phyloP scores from a whole-genome alignment of 2,329 filamentous ascomycete genomes.

The Rutstroemia sp. region DNA sequence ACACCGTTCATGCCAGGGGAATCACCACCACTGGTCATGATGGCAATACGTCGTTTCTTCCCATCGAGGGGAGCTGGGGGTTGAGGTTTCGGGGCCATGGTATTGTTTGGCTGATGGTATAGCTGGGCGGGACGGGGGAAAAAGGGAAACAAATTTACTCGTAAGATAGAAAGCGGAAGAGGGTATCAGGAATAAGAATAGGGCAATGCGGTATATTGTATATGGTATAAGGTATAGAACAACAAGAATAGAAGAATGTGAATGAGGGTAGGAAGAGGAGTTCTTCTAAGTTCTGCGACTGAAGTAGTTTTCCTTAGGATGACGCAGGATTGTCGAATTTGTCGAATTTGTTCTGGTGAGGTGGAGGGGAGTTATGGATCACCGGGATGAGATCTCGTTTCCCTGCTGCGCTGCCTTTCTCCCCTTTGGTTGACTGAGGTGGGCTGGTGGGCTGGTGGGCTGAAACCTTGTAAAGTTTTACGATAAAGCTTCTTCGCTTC shows the following conservation, averaged over 20 bases:
- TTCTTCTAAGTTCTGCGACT: background rate
- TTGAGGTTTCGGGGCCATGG: conserved; percentile 18
- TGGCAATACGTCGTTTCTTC: conserved; percentile 44
- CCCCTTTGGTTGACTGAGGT: background rate
- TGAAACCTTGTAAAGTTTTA: conserved; percentile 1
- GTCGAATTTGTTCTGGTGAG: background rate
- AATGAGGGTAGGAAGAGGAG: too few species aligned
- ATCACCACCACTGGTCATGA: conserved; percentile 70
- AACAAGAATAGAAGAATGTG: background rate
- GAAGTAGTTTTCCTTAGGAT: conserved; percentile 9
- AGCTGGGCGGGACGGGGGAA: conserved; percentile 1
- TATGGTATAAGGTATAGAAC: background rate
- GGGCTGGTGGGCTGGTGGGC: background rate
- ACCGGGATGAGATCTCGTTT: too few species aligned
- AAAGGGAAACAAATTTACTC: background rate
- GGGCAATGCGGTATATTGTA: background rate
- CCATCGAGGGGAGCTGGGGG: conserved; percentile 22
- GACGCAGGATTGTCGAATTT: background rate
- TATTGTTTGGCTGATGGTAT: background rate
- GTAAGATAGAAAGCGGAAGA: background rate
- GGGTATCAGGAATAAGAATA: background rate
- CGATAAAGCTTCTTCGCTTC: conserved; percentile 3
- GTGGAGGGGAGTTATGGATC: too few species aligned
- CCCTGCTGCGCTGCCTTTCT: too few species aligned
- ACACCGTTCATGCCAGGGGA: conserved; percentile 70